phyloP scores from a whole-genome alignment of 768 basidiomycete species.

The Boletus reticulatus region DNA sequence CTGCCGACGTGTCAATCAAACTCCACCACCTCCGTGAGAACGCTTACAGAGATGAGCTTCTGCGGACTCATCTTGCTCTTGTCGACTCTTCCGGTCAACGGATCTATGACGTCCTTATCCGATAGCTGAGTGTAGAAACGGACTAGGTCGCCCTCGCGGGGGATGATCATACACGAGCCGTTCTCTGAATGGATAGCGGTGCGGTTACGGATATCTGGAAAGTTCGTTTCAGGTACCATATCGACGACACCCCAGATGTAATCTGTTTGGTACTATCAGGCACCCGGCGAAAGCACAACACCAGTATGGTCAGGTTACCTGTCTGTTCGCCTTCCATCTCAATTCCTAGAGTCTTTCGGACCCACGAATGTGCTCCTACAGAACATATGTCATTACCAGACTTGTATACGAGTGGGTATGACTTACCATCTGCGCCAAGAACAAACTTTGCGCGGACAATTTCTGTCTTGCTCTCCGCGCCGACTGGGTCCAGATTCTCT shows the following conservation, averaged over 20 bases:
- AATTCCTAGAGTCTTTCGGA: slow-evolving; percentile 41
- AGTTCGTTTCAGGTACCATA: slow-evolving; percentile 62
- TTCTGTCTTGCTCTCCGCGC: slow-evolving; percentile 28
- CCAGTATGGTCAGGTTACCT: slow-evolving; percentile 18
- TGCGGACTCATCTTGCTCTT: slow-evolving; percentile 48
- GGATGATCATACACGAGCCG: slow-evolving; percentile 70
- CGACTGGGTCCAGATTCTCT: slow-evolving; percentile 19
- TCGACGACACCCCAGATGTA: slow-evolving; percentile 78
- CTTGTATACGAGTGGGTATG: not conserved
- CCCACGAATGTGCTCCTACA: slow-evolving; percentile 42
- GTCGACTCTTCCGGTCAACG: slow-evolving; percentile 48
- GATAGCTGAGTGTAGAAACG: slow-evolving; percentile 71
- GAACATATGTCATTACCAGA: not conserved
- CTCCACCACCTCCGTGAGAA: not conserved
- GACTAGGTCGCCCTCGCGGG: slow-evolving; percentile 61
- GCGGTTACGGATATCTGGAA: slow-evolving; percentile 68
- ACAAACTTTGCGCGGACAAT: slow-evolving; percentile 29
- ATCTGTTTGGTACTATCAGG: slow-evolving; percentile 37
- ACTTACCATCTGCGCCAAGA: slow-evolving; percentile 32
- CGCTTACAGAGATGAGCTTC: slow-evolving; percentile 49
- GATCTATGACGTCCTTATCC: slow-evolving; percentile 43
- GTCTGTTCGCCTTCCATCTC: slow-evolving; percentile 45
- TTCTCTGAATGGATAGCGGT: slow-evolving; percentile 60
- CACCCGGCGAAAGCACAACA: not conserved
- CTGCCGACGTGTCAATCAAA: slow-evolving; percentile 27